Evolutionary conservation across 1,139 yeast genomes (phyloP), one percentile per base, ranked within the genome.

Genomic region (Saccharomyces hybrid): DNA sequence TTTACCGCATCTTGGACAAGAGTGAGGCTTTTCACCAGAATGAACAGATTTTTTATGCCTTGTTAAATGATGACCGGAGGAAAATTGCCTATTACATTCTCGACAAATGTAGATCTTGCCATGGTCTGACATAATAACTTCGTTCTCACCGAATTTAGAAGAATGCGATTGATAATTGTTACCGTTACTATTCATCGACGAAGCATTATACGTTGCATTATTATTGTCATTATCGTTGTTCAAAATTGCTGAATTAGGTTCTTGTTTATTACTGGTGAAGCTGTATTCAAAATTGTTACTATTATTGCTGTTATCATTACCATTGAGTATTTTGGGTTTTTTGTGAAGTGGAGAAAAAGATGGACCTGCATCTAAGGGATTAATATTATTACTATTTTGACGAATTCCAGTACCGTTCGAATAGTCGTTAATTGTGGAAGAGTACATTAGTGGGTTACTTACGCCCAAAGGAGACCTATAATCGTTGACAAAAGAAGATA

Each of bases 11-110:
- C 63, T 63, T 7, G 70, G 68, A 54, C 71, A 67, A 11, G 68
- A 61, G 52, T 64, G 64, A 2, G 70, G 69, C 52, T 66, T 67
- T 48, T 64, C 67, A 24, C 64, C 66, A 2, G 69, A 64, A 55
- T 67, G 71, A 41, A 67, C 71, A 6, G 70, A 66, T 48, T 66
- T 66, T 53, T 64, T 64, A 55, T 67, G 71, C 49, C 71, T 64
- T 24, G 68, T 65, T 34, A 67, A 54, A 55, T 67, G 71, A 49
- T 67, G 70, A 11, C 68, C 67, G 3, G 70, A 65, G 2, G 68
- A 62, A 47, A 66, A 67, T 47, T 59, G 59, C 47, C 67, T 60
- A 44, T 60, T 56, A 54, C 71, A 67, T 27, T 61, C 64, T 32
- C 58, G 61, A 51, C 71, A 67, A 14, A 62, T 60, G 48, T 64